Evolutionary conservation across 371 early-diverging fungal species (phyloP), one percentile per base, ranked within the genome.

Genomic region (Entomophthora muscae): DNA sequence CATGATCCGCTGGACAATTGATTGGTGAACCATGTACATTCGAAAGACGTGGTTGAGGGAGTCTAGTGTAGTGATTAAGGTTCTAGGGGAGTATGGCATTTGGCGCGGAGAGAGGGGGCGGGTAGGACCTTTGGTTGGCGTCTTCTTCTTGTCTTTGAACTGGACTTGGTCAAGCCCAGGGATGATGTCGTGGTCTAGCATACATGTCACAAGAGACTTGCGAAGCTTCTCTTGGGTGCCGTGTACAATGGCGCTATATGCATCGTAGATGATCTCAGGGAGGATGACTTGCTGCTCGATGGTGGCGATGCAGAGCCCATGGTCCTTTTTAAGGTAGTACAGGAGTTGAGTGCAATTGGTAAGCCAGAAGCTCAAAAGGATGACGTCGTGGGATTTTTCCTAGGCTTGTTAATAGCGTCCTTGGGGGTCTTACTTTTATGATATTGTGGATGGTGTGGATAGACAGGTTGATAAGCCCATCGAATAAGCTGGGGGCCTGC

Each of bases 271-370:
- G 12, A 87, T 71, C 55, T 82, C 83, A 1, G 83, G 73, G 26
- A 95, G 67, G 12, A 70, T 68, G 1, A 79, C 75, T 63, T 90
- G 90, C 7, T 76, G 66, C 7, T 73, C 68, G 52, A 65, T 66
- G 0, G 89, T 86, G 13, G 76, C 68, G n/a, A 71, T 63, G 12
- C 74, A 75, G 23, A 93, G 76, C 0, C 79, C 78, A 1, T 75
- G 51, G 68, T 95, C 95, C 58, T 82, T 81, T 68, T 87, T 83
- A 32, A 93, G 70, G 66, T 84, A 93, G 60, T 82, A 81, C 2
- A 88, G 65, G 1, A 95, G 75, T 52, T 81, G 82, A 27, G 78
- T 80, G 33, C 77, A 69, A 70, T 93, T 93, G 30, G 90, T 75
- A 22, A 89, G 73, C 93, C 93, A 93, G 65, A 83, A 90, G 1